Conservation (phyloP, 768 basidiomycete species). For the Naganishia friedmannii region DNA sequence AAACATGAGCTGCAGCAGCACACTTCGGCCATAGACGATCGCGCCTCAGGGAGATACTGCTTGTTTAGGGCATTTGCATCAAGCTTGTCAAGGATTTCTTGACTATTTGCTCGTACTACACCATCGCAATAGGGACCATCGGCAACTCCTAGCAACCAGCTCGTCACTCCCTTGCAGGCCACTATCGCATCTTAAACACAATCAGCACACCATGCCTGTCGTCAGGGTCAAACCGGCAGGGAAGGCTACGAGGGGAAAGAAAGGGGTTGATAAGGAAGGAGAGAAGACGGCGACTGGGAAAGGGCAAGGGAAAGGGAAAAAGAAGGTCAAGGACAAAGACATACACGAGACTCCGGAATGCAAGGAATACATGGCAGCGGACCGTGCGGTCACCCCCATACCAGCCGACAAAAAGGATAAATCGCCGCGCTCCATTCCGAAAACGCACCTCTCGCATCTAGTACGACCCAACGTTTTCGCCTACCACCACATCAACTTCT, state of each 20-base stretch:
- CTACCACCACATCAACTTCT: background rate
- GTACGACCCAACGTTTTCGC: background rate
- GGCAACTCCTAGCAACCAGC: too few relatives aligned
- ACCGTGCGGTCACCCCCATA: background rate
- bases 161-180: too few relatives aligned
- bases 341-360: background rate
- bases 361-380: background rate
- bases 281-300: background rate
- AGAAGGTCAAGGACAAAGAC: background rate
- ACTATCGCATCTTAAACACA: too few relatives aligned
- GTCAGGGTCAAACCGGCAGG: background rate
- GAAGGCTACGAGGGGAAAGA: too few relatives aligned
- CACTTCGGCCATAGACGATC: background rate
- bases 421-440: background rate
- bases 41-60: background rate
- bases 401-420: background rate
- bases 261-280: background rate
- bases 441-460: background rate
- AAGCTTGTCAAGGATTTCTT: background rate
- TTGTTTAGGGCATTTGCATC: background rate
- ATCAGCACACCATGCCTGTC: background rate
- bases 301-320: background rate
- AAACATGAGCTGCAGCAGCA: background rate
- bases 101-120: too few relatives aligned
- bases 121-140: too few relatives aligned